Conservation (phyloP, 2,329 filamentous ascomycete species). For the Coniochaeta pulveracea region DNA sequence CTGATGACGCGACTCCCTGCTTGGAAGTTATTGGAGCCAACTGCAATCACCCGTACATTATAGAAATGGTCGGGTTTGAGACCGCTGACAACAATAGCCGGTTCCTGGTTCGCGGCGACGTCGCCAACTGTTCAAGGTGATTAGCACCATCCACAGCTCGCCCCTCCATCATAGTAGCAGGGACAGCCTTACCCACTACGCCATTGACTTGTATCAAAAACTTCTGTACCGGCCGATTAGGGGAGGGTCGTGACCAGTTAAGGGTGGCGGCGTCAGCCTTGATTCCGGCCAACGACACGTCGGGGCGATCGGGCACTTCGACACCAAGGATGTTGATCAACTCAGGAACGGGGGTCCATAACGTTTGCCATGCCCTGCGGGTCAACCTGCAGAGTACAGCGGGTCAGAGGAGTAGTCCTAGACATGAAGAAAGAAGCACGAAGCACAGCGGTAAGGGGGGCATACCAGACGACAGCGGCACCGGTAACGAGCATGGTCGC, state of each 20-base stretch:
- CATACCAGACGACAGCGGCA: constrained; percentile 42
- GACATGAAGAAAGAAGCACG: neutral
- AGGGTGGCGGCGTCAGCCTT: constrained; percentile 77
- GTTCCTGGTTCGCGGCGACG: constrained; percentile 63
- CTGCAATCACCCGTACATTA: constrained; percentile 84
- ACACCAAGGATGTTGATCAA: constrained; percentile 85
- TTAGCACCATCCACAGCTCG: constrained; percentile 8
- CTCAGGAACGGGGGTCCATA: constrained; percentile 83
- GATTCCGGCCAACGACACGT: constrained; percentile 84
- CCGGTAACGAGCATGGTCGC: constrained; percentile 44
- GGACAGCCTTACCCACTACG: constrained; percentile 56
- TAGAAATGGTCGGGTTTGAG: constrained; percentile 82
- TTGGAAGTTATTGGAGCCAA: constrained; percentile 86
- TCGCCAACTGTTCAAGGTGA: constrained; percentile 56
- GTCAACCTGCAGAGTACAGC: constrained; percentile 49
- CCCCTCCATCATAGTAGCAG: constrained; percentile 9
- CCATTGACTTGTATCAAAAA: constrained; percentile 92
- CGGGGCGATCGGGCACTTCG: constrained; percentile 82
- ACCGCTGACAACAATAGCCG: constrained; percentile 82
- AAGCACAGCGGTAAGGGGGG: constrained; percentile 8
- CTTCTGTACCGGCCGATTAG: constrained; percentile 61
- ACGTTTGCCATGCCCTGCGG: constrained; percentile 75
- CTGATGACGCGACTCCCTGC: constrained; percentile 79
- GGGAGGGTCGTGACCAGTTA: constrained; percentile 72
- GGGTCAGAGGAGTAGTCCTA: neutral